Conservation (phyloP, 2,329 filamentous ascomycete genomes). For the Bertia moriformis region DNA sequence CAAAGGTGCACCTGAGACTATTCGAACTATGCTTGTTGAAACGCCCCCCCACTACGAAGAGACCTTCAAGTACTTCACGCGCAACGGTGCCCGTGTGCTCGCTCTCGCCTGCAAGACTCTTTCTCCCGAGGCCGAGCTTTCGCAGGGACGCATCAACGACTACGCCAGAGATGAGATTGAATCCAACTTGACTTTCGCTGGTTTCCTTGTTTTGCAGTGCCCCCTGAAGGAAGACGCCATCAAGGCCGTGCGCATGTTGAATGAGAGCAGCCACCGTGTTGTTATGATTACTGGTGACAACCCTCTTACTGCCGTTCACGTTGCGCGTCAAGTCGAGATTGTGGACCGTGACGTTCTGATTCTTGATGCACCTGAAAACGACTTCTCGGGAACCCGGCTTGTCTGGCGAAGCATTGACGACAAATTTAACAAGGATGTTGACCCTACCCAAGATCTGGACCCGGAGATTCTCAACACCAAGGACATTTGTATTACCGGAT, state of each 20-base stretch:
- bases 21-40: slow-evolving; percentile 76
- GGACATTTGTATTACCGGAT: slow-evolving; percentile 90
- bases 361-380: slow-evolving; percentile 84
- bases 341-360: slow-evolving; percentile 92
- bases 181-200: slow-evolving; percentile 70
- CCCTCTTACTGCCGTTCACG: slow-evolving; percentile 87
- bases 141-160: slow-evolving; percentile 76
- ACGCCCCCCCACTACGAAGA: slow-evolving; percentile 85
- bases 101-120: slow-evolving; percentile 90
- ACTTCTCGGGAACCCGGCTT: slow-evolving; percentile 63
- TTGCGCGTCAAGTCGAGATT: slow-evolving; percentile 90
- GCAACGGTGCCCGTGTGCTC: slow-evolving; percentile 85
- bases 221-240: slow-evolving; percentile 93
- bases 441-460: slow-evolving; percentile 69
- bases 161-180: slow-evolving; percentile 89
- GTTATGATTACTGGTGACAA: slow-evolving; percentile 99
- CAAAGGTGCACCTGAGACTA: slow-evolving; percentile 94
- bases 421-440: slow-evolving; percentile 70
- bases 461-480: slow-evolving; percentile 67
- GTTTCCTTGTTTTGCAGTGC: slow-evolving; percentile 88
- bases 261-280: slow-evolving; percentile 94
- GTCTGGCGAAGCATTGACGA: slow-evolving; percentile 95
- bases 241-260: slow-evolving; percentile 87
- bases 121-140: slow-evolving; percentile 65
- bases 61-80: slow-evolving; percentile 94